Evolutionary conservation across 495 filamentous ascomycete genomes (phyloP), one percentile per base, ranked within the genome.

Genomic region (Beverwykella pulmonaria): DNA sequence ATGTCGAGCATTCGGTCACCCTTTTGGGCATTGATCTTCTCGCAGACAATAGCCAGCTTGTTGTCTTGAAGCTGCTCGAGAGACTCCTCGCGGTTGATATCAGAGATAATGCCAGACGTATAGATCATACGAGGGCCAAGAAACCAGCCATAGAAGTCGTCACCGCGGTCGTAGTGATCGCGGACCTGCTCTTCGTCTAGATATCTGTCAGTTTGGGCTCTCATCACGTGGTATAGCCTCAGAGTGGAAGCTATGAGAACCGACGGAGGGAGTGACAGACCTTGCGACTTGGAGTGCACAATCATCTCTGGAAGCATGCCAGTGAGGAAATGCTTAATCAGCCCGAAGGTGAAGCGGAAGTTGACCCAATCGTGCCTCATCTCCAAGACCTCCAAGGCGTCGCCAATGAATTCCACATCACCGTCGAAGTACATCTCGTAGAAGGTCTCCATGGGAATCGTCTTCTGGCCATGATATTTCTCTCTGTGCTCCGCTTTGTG

Each of bases 91-190:
- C 78, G 80, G 77, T 83, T 84, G 73, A 87, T 82, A 72, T 95
- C 90, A 19, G 85, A 86, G 76, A 95, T 90, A 63, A 95, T 81
- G 50, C 91, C 91, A 14, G 88, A 90, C 47, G 91, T 93, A 78
- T 93, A 95, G 77, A 93, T 88, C 91, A 95, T 95, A 71, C 91
- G 90, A 41, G 90, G 91, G 65, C 91, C 91, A 49, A 95, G 83
- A 80, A 93, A 93, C 89, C 90, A 95, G 75, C 82, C 85, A 80
- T 95, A 95, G 78, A 91, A 90, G 78, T 95, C 91, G 76, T 94
- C 89, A 70, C 91, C 91, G 71, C 89, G 86, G 80, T 93, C 91
- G 77, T 95, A 93, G 78, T 92, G 89, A 67, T 88, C 88, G 64
- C 91, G 90, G 46, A 93, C 88, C 80, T 95, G 91, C 76, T 93